Percentiles rank a stretch among this genome's conserved stretches.
Conservation (phyloP, 129 eudicot genomes). For the Erigeron canadensis region DNA sequence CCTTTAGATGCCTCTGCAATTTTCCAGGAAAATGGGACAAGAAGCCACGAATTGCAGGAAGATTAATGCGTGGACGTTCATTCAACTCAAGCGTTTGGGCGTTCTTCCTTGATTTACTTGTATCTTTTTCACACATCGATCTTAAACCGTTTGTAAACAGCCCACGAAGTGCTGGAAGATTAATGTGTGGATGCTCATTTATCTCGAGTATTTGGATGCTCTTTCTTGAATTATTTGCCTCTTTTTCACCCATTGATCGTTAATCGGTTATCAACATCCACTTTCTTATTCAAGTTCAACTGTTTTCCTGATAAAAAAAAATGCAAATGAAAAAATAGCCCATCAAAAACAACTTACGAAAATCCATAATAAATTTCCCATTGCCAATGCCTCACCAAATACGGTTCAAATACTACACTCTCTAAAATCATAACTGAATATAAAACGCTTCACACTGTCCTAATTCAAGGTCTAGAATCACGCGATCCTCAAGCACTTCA, state of each 20-base stretch:
- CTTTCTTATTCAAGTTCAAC: slow-evolving; percentile 12
- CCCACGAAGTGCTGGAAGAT: slow-evolving; percentile 45
- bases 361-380: slow-evolving; percentile 4
- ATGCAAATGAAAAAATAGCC: not conserved
- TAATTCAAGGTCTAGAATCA: not conserved
- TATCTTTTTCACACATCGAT: slow-evolving; percentile 44
- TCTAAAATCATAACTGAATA: not conserved
- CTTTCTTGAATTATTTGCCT: slow-evolving; percentile 31
- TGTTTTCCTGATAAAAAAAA: slow-evolving; percentile 19
- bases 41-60: slow-evolving; percentile 52
- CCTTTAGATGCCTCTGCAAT: slow-evolving; percentile 57
- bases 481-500: not conserved
- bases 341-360: not conserved
- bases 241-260: slow-evolving; percentile 43
- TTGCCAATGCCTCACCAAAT: slow-evolving; percentile 6
- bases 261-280: slow-evolving; percentile 31
- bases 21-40: slow-evolving; percentile 50
- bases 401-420: not conserved
- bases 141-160: slow-evolving; percentile 38
- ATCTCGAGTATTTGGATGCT: slow-evolving; percentile 31
- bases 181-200: slow-evolving; percentile 31
- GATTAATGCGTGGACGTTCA: slow-evolving; percentile 33
- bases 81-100: slow-evolving; percentile 31
- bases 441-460: not conserved
- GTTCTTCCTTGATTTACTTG: slow-evolving; percentile 26